phyloP scores from a whole-genome alignment of 345 rosid species.

The Rhodamnia rubescens region DNA sequence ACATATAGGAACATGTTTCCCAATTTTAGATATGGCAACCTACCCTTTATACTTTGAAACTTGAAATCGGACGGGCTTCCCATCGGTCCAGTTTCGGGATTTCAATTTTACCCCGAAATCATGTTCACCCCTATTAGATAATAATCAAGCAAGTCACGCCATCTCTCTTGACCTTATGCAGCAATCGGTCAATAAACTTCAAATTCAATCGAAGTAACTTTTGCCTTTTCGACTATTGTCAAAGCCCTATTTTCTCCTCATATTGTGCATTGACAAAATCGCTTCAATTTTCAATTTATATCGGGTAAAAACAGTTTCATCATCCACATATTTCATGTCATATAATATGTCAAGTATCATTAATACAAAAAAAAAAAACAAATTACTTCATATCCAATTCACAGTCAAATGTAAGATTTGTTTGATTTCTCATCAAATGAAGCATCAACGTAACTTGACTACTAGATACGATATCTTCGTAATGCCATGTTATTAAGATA shows the following conservation, averaged over 20 bases:
- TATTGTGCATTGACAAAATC: not conserved
- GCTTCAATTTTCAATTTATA: not conserved
- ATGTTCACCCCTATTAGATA: not conserved
- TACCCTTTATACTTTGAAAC: no score
- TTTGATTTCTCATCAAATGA: not conserved
- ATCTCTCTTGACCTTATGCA: not conserved
- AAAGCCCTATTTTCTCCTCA: not conserved
- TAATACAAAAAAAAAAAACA: not conserved
- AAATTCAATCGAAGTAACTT: not conserved
- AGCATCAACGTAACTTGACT: not conserved
- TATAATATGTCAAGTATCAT: not conserved
- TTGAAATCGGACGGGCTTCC: no score
- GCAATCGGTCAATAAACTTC: not conserved
- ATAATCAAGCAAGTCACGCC: not conserved
- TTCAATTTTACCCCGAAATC: fast-evolving
- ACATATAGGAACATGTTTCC: no score
- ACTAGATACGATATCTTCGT: not conserved
- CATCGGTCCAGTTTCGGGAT: no score
- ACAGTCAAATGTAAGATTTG: no score
- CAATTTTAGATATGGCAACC: no score
- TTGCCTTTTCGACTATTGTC: not conserved
- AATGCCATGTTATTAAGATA: not conserved
- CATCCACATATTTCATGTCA: not conserved
- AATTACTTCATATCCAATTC: not conserved
- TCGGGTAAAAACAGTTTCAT: not conserved